A percentile compares a stretch with the other conserved stretches of the same genome.
Evolutionary conservation across 345 rosid genomes (phyloP).

Genomic region (Heritiera littoralis): DNA sequence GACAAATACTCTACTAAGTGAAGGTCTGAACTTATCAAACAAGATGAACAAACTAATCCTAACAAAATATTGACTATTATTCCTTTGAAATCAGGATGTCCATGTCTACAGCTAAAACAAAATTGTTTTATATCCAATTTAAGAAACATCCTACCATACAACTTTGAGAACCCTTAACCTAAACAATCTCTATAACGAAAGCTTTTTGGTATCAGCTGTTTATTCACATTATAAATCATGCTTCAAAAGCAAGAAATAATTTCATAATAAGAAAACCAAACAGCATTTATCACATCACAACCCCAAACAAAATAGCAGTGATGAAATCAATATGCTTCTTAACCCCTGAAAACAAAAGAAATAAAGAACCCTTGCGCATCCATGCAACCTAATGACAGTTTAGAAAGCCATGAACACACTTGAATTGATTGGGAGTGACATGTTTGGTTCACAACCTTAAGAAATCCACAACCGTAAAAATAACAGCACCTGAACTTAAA

Average conservation of each 20-base stretch:
- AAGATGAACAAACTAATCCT: not conserved
- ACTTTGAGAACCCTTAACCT: not conserved
- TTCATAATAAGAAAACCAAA: not conserved
- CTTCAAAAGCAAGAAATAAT: not conserved
- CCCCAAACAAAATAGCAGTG: not conserved
- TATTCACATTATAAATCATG: not conserved
- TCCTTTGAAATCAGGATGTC: not conserved
- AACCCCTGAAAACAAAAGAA: not conserved
- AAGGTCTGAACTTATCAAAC: too few relatives aligned
- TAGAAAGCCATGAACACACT: not conserved
- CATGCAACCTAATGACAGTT: not conserved
- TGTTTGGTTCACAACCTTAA: not conserved
- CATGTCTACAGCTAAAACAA: not conserved
- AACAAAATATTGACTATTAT: not conserved
- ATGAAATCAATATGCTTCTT: not conserved
- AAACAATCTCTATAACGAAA: not conserved
- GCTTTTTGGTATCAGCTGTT: not conserved
- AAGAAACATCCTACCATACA: not conserved
- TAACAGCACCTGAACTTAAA: not conserved
- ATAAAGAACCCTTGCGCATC: not conserved
- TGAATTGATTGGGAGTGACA: not conserved
- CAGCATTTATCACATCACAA: not conserved
- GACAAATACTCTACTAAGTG: too few relatives aligned
- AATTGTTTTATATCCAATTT: not conserved
- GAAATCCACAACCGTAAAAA: not conserved